phyloP scores from a whole-genome alignment of 2,329 filamentous ascomycete species.

The Calonectria pseudoreteaudii region DNA sequence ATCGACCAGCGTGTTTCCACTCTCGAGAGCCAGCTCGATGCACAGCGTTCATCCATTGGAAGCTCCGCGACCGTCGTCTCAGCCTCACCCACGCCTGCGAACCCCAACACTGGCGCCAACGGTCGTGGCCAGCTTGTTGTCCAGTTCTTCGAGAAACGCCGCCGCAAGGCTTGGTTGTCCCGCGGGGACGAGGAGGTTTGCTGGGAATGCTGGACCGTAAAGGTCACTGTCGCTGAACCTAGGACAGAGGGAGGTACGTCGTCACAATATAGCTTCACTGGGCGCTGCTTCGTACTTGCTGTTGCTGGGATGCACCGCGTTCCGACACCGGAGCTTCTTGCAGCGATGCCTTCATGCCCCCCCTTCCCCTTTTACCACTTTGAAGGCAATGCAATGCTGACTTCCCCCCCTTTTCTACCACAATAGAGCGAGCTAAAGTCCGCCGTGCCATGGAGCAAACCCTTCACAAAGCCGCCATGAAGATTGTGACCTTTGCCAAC shows the following conservation, averaged over 20 bases:
- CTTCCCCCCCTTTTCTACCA: neutral
- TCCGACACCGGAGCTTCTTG: neutral
- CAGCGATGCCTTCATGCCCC: neutral
- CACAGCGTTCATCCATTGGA: conserved; percentile 59
- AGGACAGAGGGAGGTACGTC: conserved; percentile 85
- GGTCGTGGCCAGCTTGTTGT: conserved; percentile 84
- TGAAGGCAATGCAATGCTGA: neutral
- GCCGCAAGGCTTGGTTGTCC: conserved; percentile 84
- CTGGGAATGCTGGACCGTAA: conserved; percentile 96
- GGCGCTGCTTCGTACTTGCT: neutral
- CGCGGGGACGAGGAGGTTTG: conserved; percentile 90
- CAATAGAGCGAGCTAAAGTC: conserved; percentile 84
- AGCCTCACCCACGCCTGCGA: conserved; percentile 30
- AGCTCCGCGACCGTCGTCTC: conserved; percentile 30
- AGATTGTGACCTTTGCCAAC: conserved; percentile 90
- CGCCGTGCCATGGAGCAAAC: conserved; percentile 92
- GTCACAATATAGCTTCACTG: neutral
- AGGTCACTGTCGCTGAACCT: conserved; percentile 92
- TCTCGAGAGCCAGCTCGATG: conserved; percentile 81
- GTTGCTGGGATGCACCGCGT: conserved; percentile 5
- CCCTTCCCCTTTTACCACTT: neutral
- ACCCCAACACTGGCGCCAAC: conserved; percentile 61
- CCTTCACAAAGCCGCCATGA: conserved; percentile 86
- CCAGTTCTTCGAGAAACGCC: conserved; percentile 94
- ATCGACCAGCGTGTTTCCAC: conserved; percentile 88